Conservation (phyloP, 495 filamentous ascomycete species). For the Filosporella fistucella region DNA sequence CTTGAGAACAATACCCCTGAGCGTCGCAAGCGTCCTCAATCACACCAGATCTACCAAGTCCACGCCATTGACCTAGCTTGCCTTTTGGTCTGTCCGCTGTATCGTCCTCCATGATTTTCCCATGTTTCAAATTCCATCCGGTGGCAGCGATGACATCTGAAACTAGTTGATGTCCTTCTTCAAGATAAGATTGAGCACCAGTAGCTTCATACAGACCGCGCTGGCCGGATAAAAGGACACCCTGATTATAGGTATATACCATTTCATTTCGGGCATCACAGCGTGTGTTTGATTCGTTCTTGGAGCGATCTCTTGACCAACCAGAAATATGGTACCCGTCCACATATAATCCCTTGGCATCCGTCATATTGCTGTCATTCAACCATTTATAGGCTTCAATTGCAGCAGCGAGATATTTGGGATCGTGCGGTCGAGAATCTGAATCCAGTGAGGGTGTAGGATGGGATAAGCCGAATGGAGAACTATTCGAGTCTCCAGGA, state of each 20-base stretch:
- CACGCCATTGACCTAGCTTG: conserved; percentile 54
- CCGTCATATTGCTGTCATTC: conserved; percentile 72
- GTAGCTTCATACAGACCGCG: conserved; percentile 77
- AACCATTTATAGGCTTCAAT: conserved; percentile 82
- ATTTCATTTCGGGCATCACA: conserved; percentile 82
- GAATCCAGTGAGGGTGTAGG: background rate
- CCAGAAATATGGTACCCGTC: conserved; percentile 90
- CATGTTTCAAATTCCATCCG: conserved; percentile 52
- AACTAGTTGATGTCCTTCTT: conserved; percentile 74
- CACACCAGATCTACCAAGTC: conserved; percentile 72
- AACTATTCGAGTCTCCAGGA: conserved; percentile 69
- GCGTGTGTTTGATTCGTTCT: conserved; percentile 35
- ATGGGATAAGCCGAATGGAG: conserved; percentile 49
- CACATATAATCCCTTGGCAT: conserved; percentile 68
- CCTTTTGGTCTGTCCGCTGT: conserved; percentile 17
- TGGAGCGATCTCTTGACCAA: conserved; percentile 37
- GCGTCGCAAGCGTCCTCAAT: conserved; percentile 86
- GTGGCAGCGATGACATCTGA: conserved; percentile 69
- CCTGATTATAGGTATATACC: conserved; percentile 96
- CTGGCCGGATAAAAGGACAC: conserved; percentile 82
- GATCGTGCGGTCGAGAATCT: conserved; percentile 45
- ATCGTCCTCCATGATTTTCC: conserved; percentile 12
- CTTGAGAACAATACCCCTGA: conserved; percentile 68
- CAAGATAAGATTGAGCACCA: conserved; percentile 58
- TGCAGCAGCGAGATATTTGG: conserved; percentile 63